phyloP scores from a whole-genome alignment of 345 rosid genomes.

The Citrus unshiu region DNA sequence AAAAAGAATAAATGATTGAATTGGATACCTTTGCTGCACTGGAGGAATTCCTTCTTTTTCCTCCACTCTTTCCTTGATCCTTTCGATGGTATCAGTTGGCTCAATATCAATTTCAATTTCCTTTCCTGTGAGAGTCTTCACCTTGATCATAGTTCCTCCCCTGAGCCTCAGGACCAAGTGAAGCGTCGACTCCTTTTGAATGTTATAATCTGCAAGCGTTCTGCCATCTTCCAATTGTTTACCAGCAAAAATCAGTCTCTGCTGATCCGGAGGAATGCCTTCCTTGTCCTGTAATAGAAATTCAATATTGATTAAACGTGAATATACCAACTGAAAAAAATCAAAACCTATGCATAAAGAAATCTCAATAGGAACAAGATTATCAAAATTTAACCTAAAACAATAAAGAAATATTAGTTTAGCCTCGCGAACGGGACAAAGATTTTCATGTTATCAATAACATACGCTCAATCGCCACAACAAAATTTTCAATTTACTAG shows the following conservation, averaged over 20 bases:
- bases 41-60: slow-evolving; percentile 99
- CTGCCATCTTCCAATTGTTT: slow-evolving; percentile 96
- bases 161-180: slow-evolving; percentile 88
- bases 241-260: slow-evolving; percentile 90
- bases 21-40: slow-evolving; percentile 80
- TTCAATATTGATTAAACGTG: background rate
- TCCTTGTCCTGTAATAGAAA: slow-evolving; percentile 68
- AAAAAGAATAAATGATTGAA: background rate
- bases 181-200: slow-evolving; percentile 95
- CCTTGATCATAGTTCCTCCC: slow-evolving; percentile 98
- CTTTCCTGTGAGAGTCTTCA: slow-evolving; percentile 91
- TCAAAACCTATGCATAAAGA: background rate
- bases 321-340: background rate
- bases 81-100: slow-evolving; percentile 87
- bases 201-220: slow-evolving; percentile 85
- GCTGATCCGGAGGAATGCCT: slow-evolving; percentile 97
- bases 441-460: background rate
- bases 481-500: background rate
- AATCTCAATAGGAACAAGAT: background rate
- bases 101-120: slow-evolving; percentile 96
- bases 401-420: background rate
- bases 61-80: slow-evolving; percentile 93
- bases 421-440: background rate
- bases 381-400: background rate
- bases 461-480: background rate